A percentile compares a stretch with the other conserved stretches of the same genome.
These are phyloP conservation scores for Talinum fruticosum DNA, from an alignment of 148 eudicot species.

Conservation along the genomic window DNA sequence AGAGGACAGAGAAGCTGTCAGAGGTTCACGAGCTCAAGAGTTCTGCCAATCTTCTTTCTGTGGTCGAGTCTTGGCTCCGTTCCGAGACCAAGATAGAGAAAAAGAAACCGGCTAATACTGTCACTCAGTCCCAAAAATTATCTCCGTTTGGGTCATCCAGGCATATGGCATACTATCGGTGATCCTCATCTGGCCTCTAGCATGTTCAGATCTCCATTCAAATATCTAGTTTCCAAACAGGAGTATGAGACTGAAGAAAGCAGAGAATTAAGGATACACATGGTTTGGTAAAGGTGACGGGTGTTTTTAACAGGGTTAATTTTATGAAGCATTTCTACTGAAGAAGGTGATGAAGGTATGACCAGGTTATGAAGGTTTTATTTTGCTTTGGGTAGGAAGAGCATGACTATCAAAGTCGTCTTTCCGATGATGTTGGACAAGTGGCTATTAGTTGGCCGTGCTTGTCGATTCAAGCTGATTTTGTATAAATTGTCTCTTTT, in stretches of 20 bases:
- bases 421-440: background rate
- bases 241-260: background rate
- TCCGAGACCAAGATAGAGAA: slow-evolving; percentile 73
- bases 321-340: background rate
- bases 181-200: slow-evolving; percentile 20
- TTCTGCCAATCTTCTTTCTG: slow-evolving; percentile 72
- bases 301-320: background rate
- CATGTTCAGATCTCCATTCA: background rate
- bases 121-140: slow-evolving; percentile 30
- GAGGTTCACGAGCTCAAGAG: slow-evolving; percentile 62
- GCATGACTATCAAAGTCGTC: background rate
- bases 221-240: background rate
- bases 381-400: background rate
- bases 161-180: slow-evolving; percentile 90
- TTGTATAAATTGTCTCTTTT: background rate
- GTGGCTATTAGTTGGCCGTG: background rate
- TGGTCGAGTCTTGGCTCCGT: slow-evolving; percentile 91
- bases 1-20: slow-evolving; percentile 64
- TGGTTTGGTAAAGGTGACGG: background rate
- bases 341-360: background rate
- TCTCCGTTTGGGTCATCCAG: slow-evolving; percentile 79
- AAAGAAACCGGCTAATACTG: slow-evolving; percentile 49
- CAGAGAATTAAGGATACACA: background rate
- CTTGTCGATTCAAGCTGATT: background rate
- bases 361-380: background rate